A percentile compares a stretch with the other conserved stretches of the same genome.
These are phyloP conservation scores for Papiliotrema nemorosa DNA, from an alignment of 1,284 basidiomycete genomes.

Conservation along the genomic window DNA sequence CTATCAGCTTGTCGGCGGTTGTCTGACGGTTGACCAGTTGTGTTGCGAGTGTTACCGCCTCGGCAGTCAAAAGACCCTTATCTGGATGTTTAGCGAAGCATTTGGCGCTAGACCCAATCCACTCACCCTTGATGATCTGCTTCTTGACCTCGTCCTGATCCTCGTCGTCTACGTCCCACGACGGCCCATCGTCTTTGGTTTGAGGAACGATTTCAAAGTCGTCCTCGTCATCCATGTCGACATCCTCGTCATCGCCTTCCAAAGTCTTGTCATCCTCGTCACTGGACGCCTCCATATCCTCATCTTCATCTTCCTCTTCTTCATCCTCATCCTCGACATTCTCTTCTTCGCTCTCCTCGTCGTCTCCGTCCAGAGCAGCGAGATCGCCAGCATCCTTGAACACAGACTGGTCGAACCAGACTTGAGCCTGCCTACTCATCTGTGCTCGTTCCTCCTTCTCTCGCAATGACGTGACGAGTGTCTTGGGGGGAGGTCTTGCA, in stretches of 20 bases:
- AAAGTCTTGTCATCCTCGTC: conserved; percentile 20
- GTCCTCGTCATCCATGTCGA: conserved; percentile 45
- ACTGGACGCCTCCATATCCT: conserved; percentile 19
- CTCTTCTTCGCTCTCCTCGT: conserved; percentile 49
- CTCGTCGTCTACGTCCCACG: conserved; percentile 76
- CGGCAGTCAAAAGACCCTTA: conserved; percentile 80
- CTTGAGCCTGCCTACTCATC: conserved; percentile 55
- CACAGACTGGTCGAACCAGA: conserved; percentile 96
- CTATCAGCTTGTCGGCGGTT: conserved; percentile 83
- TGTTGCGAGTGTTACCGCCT: conserved; percentile 89
- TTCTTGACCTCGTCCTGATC: conserved; percentile 72
- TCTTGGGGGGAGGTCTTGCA: conserved; percentile 26
- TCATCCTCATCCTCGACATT: conserved; percentile 48
- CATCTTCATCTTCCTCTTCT: conserved; percentile 31
- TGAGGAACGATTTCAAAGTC: conserved; percentile 74
- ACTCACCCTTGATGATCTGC: conserved; percentile 67
- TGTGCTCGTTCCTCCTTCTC: conserved; percentile 40
- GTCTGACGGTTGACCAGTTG: conserved; percentile 87
- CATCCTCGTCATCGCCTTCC: too few relatives aligned
- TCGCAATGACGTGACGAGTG: conserved; percentile 39
- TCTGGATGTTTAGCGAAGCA: conserved; percentile 53
- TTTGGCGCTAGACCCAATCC: conserved; percentile 8
- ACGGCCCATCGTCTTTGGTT: conserved; percentile 59
- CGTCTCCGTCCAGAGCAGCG: conserved; percentile 53
- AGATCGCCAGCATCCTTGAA: conserved; percentile 72